phyloP scores from a whole-genome alignment of 805 yeast species.

The Naumovozyma castellii region DNA sequence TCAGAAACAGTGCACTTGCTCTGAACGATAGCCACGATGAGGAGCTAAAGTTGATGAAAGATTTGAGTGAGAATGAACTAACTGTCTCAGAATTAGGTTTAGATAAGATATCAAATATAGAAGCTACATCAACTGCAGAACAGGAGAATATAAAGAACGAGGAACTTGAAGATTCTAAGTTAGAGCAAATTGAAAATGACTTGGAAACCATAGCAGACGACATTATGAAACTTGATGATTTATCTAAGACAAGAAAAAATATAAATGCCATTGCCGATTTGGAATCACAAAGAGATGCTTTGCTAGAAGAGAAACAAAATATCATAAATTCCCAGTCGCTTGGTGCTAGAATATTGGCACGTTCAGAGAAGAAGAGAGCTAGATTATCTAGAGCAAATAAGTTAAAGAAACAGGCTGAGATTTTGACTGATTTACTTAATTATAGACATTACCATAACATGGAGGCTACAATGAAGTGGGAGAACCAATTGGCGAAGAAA shows the following conservation, averaged over 20 bases:
- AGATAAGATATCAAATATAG: constrained; percentile 4
- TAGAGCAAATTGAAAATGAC: constrained; percentile 16
- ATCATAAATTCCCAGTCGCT: constrained; percentile 10
- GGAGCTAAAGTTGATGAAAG: constrained; percentile 34
- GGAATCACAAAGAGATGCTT: constrained; percentile 24
- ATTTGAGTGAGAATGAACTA: constrained; percentile 31
- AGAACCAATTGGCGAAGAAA: constrained; percentile 17
- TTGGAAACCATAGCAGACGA: constrained; percentile 30
- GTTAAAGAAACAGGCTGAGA: constrained; percentile 16
- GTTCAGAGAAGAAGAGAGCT: constrained; percentile 17
- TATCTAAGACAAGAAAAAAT: constrained; percentile 22
- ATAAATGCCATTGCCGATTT: constrained; percentile 18
- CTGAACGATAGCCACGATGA: constrained; percentile 36
- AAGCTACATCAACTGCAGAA: background rate
- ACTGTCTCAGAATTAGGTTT: constrained; percentile 7
- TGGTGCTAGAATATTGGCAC: constrained; percentile 17
- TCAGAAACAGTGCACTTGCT: constrained; percentile 48
- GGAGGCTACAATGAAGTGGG: constrained; percentile 21
- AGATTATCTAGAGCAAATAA: constrained; percentile 15
- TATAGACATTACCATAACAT: constrained; percentile 16
- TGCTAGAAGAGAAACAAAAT: constrained; percentile 14
- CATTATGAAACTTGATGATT: constrained; percentile 31
- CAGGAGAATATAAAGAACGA: constrained; percentile 6
- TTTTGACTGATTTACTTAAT: constrained; percentile 20
- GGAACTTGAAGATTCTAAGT: constrained; percentile 3